Conservation (phyloP, 1,284 basidiomycete species). For the Boletus austroedulis region DNA sequence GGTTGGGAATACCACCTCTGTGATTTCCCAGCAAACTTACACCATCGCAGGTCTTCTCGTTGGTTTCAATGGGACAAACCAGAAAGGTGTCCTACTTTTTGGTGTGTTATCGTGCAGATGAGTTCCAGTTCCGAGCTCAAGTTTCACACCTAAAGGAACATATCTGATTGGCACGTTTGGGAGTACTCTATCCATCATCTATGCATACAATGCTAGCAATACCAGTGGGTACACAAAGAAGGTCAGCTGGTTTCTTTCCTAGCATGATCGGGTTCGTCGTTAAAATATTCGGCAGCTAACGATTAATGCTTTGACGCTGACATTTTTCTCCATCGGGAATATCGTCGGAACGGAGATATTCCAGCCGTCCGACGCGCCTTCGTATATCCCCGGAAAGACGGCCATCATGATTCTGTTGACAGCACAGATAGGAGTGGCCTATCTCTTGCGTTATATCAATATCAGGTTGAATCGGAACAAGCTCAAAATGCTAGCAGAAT, state of each 20-base stretch:
- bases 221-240: constrained; percentile 67
- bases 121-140: not conserved
- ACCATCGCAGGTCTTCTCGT: constrained; percentile 29
- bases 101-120: constrained; percentile 36
- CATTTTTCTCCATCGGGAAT: constrained; percentile 58
- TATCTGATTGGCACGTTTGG: constrained; percentile 61
- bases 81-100: constrained; percentile 57
- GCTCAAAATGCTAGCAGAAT: constrained; percentile 39
- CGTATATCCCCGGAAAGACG: constrained; percentile 58
- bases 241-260: constrained; percentile 21
- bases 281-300: constrained; percentile 31
- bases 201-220: constrained; percentile 65
- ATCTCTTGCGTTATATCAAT: constrained; percentile 55
- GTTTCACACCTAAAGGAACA: constrained; percentile 35
- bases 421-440: constrained; percentile 46
- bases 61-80: constrained; percentile 47
- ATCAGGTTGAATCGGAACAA: constrained; percentile 55
- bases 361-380: constrained; percentile 59
- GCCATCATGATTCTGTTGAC: constrained; percentile 57
- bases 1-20: not conserved
- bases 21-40: not conserved
- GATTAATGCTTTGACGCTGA: constrained; percentile 60
- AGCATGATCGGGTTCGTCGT: not conserved
- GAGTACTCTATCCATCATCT: constrained; percentile 55
- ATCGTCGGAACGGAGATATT: constrained; percentile 32